phyloP scores from a whole-genome alignment of 306 rosid genomes.

The Vigna unguiculata region DNA sequence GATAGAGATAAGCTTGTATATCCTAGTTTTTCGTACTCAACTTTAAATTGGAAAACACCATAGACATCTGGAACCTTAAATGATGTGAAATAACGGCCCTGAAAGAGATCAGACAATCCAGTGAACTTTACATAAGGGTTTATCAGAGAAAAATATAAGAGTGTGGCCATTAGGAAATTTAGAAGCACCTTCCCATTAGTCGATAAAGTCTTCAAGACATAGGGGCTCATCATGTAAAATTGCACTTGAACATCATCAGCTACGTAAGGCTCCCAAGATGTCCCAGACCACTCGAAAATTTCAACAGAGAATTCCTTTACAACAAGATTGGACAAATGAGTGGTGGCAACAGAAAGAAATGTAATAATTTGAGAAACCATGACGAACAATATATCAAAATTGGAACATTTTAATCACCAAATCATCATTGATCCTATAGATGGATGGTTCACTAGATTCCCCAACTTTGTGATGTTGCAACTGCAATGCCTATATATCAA shows the following conservation, averaged over 20 bases:
- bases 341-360: slow-evolving; percentile 35
- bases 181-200: slow-evolving; percentile 73
- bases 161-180: slow-evolving; percentile 14
- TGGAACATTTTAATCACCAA: slow-evolving; percentile 67
- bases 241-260: slow-evolving; percentile 94
- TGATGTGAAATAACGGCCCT: slow-evolving; percentile 82
- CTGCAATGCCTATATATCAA: slow-evolving; percentile 66
- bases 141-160: slow-evolving; percentile 22
- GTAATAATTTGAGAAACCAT: slow-evolving; percentile 1
- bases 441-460: slow-evolving; percentile 78
- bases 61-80: slow-evolving; percentile 98
- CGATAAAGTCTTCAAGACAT: slow-evolving; percentile 88
- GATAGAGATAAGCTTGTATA: slow-evolving; percentile 81
- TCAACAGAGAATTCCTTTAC: slow-evolving; percentile 86
- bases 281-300: slow-evolving; percentile 91
- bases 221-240: slow-evolving; percentile 99
- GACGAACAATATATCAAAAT: neutral
- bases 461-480: slow-evolving; percentile 88
- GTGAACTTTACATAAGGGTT: slow-evolving; percentile 12
- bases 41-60: slow-evolving; percentile 99
- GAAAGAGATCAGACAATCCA: slow-evolving; percentile 39
- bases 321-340: slow-evolving; percentile 49
- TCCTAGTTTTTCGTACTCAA: slow-evolving; percentile 90
- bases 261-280: slow-evolving; percentile 90
- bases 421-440: slow-evolving; percentile 90